Conservation (phyloP, 352 stramenopile genomes). For the Globisporangium okanoganense region DNA sequence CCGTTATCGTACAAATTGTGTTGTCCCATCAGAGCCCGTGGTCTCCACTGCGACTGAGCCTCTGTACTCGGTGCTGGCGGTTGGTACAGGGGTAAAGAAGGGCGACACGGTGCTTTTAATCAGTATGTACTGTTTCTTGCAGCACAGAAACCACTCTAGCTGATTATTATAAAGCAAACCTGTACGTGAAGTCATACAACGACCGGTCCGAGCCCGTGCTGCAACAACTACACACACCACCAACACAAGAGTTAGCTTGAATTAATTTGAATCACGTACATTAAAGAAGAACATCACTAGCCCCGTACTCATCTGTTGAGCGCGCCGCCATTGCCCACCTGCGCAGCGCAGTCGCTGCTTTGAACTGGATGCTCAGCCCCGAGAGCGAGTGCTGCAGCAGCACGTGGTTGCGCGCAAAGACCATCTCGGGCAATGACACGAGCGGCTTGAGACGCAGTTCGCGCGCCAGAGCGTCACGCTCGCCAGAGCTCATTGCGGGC, state of each 20-base stretch:
- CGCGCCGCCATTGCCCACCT: conserved; percentile 38
- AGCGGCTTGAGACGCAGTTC: conserved; percentile 25
- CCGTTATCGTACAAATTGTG: conserved; percentile 6
- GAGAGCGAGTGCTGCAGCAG: conserved; percentile 23
- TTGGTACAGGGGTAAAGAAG: conserved; percentile 8
- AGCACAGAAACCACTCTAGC: background rate
- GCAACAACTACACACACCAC: background rate
- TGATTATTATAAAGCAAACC: conserved; percentile 13
- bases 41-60: conserved; percentile 27
- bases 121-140: no score
- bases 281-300: no score
- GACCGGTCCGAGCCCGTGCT: conserved; percentile 28
- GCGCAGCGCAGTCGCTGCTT: conserved; percentile 34
- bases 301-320: conserved; percentile 9
- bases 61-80: conserved; percentile 28
- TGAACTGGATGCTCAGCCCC: conserved; percentile 35
- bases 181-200: conserved; percentile 61
- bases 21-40: background rate
- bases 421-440: conserved; percentile 53
- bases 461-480: conserved; percentile 26
- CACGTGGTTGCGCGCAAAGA: conserved; percentile 43
- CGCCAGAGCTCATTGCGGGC: conserved; percentile 38
- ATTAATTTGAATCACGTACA: no score
- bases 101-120: background rate
- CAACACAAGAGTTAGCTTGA: background rate